Base-by-base conservation (phyloP, 2,329 filamentous ascomycete species). In the Apiospora phragmitis region DNA sequence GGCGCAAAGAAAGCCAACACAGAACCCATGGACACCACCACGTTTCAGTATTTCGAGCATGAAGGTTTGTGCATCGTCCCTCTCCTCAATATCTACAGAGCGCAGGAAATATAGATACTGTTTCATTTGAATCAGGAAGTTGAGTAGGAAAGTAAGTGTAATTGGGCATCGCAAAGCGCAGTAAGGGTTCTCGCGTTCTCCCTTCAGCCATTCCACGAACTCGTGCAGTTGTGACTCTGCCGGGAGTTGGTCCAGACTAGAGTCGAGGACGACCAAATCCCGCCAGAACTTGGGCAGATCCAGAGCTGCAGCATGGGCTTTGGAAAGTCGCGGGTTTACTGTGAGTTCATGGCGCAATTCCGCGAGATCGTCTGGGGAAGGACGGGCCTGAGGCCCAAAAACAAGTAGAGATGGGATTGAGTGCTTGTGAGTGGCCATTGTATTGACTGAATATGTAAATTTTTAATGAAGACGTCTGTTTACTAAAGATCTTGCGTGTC, bases 21-120 rank as follows among this genome's bases (percentile, higher is more conserved):
- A 75, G 29, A 75, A 74, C 5, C 73, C 75, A 42, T 74, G 73
- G 18, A 74, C 51, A 1, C 73, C 73, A 26, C 72, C 49, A 11
- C 1, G 18, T 12, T n/a, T n/a, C 18, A 71, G 49, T 9, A 35
- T 43, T 26, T 42, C 21, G 9, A 41, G 35, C 35, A 66, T 16
- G 12, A 9, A 5, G 12, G n/a, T 18, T 2, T 66, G 62, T 16
- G 21, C 35, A 32, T 66, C 62, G 18, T 16, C 21, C 2, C 4
- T 21, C 8, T 11, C 62, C 6, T 7, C 42, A 4, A 3, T 21
- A 14, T 47, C 65, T 3, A 71, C 12, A 7, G 67, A 45, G 29
- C 68, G 68, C 21, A 73, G 69, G 35, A 73, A 73, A 1, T 24
- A 43, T 7, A 38, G 4, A 18, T 71, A 71, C 38, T 71, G 70